Base-by-base conservation (phyloP, 345 rosid genomes). In the Tarenaya hassleriana region DNA sequence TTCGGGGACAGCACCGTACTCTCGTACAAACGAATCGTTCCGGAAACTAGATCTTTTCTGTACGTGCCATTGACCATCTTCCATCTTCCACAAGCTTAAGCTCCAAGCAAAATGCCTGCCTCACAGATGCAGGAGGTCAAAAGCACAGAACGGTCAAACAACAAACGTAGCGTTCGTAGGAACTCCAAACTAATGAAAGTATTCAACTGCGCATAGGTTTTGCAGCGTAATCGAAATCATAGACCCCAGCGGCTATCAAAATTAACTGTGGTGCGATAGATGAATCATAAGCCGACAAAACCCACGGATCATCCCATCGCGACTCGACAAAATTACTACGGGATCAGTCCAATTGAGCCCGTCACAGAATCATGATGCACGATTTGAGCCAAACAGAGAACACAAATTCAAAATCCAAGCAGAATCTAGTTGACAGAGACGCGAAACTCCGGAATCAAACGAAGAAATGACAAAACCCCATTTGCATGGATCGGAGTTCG, bases 41-140 rank as follows among this genome's bases (percentile, higher is more conserved):
- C 73, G 70, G 0, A 72, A 41, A 62, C 68, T 67, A 33, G 77
- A 67, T 78, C 88, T 76, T 55, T 78, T 78, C 84, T 80, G 88
- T 8, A 88, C 47, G 11, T 40, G 47, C 94, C 94, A 84, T 15
- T 73, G 73, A 62, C 76, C 77, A 10, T 87, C 63, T 41, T 60
- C 88, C 96, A 74, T 70, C 51, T 63, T 37, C 50, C 3, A 45
- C 7, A 44, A 49, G 21, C 74, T 42, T 43, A 17, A 40, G 6
- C 40, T 35, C 46, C 34, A 12, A 38, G 40, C 13, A 34, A 41
- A 39, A 8, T 12, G 41, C 56, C 42, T 49, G 47, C 7, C 48
- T 64, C 58, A 21, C 7, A 16, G 46, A 41, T 56, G 49, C 29
- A 24, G 20, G 38, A 19, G 50, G 44, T 20, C 38, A 52, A 52